A percentile compares a stretch with the other conserved stretches of the same genome.
These are phyloP conservation scores for Saccharomycopsis oosterbeekiorum DNA, from an alignment of 805 yeast species.

Conservation along the genomic window DNA sequence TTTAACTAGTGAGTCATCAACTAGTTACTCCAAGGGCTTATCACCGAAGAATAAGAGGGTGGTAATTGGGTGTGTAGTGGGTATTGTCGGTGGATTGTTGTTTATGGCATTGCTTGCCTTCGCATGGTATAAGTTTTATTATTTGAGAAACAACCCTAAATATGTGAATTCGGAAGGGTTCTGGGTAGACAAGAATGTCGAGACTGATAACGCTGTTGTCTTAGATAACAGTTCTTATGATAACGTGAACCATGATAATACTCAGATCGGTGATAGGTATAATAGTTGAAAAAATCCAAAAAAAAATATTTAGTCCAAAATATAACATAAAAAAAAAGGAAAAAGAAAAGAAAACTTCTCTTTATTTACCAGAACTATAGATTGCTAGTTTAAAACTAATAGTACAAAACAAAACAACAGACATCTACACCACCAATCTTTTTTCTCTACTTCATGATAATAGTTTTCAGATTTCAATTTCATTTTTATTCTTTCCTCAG, in stretches of 20 bases:
- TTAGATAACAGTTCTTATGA: background rate
- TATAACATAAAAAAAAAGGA: too few species aligned
- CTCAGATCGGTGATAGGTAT: background rate
- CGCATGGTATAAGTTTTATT: slow-evolving; percentile 16
- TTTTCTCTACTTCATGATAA: background rate
- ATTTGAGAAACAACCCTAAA: slow-evolving; percentile 11
- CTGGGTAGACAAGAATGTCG: slow-evolving; percentile 18
- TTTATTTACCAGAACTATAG: too few species aligned
- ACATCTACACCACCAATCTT: background rate
- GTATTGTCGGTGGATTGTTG: slow-evolving; percentile 58
- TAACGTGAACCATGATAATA: background rate
- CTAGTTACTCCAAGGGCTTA: slow-evolving; percentile 30
- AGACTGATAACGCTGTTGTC: background rate
- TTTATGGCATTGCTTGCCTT: slow-evolving; percentile 30
- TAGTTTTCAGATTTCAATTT: background rate
- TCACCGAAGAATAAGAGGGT: slow-evolving; percentile 41
- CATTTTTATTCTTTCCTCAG: background rate
- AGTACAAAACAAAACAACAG: too few species aligned
- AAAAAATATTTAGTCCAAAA: too few species aligned
- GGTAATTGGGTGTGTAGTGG: slow-evolving; percentile 61
- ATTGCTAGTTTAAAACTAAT: too few species aligned
- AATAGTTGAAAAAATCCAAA: background rate
- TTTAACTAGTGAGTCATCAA: slow-evolving; percentile 18
- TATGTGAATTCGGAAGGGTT: slow-evolving; percentile 19
- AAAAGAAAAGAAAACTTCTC: too few species aligned